Evolutionary conservation across 148 eudicot genomes (phyloP).

Genomic region (Nepenthes gracilis): DNA sequence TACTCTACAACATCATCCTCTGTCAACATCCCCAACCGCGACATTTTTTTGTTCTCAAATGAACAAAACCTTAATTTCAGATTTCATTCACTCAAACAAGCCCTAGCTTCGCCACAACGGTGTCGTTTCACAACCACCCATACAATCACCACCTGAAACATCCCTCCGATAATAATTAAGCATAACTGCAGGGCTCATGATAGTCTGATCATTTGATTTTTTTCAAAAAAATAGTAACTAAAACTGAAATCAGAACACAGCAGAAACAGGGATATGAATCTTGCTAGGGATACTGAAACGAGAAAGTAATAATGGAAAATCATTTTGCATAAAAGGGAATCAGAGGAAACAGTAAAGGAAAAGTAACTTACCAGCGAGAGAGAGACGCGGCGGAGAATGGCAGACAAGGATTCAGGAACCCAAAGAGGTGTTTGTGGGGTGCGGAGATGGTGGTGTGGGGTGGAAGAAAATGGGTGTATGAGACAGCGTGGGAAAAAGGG

Average conservation of each 20-base stretch:
- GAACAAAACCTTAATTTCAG: conserved; percentile 7
- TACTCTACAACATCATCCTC: conserved; percentile 39
- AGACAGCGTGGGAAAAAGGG: conserved; percentile 8
- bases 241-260: neutral
- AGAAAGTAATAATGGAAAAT: too few species aligned
- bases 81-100: conserved; percentile 5
- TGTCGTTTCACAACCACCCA: neutral
- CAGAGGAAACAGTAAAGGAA: neutral
- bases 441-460: conserved; percentile 16
- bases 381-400: conserved; percentile 3
- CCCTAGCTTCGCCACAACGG: conserved; percentile 10
- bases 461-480: conserved; percentile 14
- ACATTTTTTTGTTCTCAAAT: conserved; percentile 17
- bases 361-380: conserved; percentile 4
- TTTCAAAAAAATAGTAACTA: neutral
- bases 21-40: conserved; percentile 16
- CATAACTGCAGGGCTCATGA: neutral
- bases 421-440: conserved; percentile 13
- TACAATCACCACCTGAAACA: neutral
- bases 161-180: neutral
- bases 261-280: neutral
- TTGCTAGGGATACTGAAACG: neutral
- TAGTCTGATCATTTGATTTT: neutral
- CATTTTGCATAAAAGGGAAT: neutral
- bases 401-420: conserved; percentile 11